These are phyloP conservation scores for Sungouiella thailandica DNA, from an alignment of 805 yeast genomes.

Conservation along the genomic window DNA sequence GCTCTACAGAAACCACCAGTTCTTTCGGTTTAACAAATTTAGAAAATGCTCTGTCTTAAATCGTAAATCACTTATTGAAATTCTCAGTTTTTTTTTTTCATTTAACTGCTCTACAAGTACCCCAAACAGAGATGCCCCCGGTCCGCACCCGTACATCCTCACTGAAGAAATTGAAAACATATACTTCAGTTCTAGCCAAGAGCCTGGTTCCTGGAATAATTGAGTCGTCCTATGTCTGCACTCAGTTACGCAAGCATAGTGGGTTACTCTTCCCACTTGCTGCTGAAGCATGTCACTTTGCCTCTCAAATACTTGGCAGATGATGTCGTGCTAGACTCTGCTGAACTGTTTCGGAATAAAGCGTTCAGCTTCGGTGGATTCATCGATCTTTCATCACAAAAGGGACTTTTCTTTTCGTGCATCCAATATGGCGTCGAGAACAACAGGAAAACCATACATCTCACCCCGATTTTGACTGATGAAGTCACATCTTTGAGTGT, in stretches of 20 bases:
- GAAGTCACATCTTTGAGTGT: slow-evolving; percentile 28
- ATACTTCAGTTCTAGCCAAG: background rate
- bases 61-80: too few relatives aligned
- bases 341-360: slow-evolving; percentile 8
- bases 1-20: too few relatives aligned
- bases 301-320: slow-evolving; percentile 12
- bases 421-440: slow-evolving; percentile 23
- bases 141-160: slow-evolving; percentile 2
- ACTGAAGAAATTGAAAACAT: background rate
- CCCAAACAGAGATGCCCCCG: too few relatives aligned
- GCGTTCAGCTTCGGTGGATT: slow-evolving; percentile 11
- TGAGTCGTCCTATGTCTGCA: slow-evolving; percentile 6
- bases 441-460: slow-evolving; percentile 25
- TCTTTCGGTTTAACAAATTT: too few relatives aligned
- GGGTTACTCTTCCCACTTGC: slow-evolving; percentile 15
- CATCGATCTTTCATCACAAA: slow-evolving; percentile 11
- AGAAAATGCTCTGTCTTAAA: too few relatives aligned
- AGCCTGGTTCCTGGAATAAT: background rate
- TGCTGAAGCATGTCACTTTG: slow-evolving; percentile 10
- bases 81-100: too few relatives aligned
- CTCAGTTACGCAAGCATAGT: slow-evolving; percentile 10
- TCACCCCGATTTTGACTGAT: slow-evolving; percentile 36
- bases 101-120: too few relatives aligned
- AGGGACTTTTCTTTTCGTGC: slow-evolving; percentile 10
- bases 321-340: slow-evolving; percentile 1